Conservation (phyloP, 2,329 filamentous ascomycete species). For the Aspergillus bombycis region DNA sequence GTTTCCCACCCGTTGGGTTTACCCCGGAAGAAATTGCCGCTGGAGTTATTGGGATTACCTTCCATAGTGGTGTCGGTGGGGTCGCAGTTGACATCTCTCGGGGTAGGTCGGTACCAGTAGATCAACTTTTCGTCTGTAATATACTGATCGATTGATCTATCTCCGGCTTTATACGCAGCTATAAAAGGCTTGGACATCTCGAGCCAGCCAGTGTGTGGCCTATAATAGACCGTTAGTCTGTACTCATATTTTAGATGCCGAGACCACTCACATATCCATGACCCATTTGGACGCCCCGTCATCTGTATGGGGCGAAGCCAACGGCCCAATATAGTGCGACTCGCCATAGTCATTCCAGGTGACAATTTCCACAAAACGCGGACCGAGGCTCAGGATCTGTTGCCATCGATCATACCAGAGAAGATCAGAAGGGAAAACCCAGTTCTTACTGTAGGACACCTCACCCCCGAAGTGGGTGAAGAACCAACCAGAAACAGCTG, state of each 20-base stretch:
- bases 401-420: conserved; percentile 50
- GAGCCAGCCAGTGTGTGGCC: conserved; percentile 57
- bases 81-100: conserved; percentile 52
- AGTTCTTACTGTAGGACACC: conserved; percentile 56
- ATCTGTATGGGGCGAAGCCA: conserved; percentile 45
- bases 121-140: conserved; percentile 55
- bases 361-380: conserved; percentile 53
- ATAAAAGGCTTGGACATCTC: conserved; percentile 59
- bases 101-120: conserved; percentile 61
- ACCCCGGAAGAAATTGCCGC: conserved; percentile 57
- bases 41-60: conserved; percentile 47
- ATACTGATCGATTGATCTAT: conserved; percentile 36
- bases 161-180: conserved; percentile 55
- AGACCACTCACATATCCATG: conserved; percentile 49
- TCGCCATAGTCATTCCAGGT: conserved; percentile 60
- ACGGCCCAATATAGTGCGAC: conserved; percentile 57
- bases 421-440: conserved; percentile 51
- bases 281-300: conserved; percentile 53
- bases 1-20: conserved; percentile 55
- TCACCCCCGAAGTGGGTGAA: conserved; percentile 53
- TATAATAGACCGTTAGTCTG: conserved; percentile 16
- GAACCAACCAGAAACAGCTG: conserved; percentile 55
- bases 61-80: conserved; percentile 55
- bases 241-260: neutral
- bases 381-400: conserved; percentile 48